These are phyloP conservation scores for Gossypium davidsonii DNA, from an alignment of 441 rosid species.

Conservation along the genomic window DNA sequence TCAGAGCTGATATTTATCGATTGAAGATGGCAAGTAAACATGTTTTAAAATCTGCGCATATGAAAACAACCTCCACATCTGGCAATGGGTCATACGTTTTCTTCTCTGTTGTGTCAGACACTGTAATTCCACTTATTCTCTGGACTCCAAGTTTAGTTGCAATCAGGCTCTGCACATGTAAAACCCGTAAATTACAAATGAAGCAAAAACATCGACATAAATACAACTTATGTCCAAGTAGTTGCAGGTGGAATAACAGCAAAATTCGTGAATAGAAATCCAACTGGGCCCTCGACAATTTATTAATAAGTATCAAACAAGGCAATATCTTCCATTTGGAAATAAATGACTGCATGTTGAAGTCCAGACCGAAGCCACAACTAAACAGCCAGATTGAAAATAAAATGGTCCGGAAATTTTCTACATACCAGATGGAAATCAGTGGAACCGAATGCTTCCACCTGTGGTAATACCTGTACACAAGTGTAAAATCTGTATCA, in stretches of 20 bases:
- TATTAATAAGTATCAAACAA: neutral
- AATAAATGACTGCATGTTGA: neutral
- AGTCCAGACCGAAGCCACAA: neutral
- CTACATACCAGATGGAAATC: slow-evolving; percentile 66
- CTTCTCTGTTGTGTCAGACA: slow-evolving; percentile 64
- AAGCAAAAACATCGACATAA: neutral
- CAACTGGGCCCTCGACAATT: neutral
- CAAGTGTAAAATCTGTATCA: neutral
- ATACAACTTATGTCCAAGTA: neutral
- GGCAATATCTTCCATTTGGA: neutral
- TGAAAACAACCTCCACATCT: slow-evolving; percentile 70
- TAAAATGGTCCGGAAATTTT: slow-evolving; percentile 11
- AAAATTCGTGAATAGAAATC: neutral
- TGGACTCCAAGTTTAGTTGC: slow-evolving; percentile 88
- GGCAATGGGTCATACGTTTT: slow-evolving; percentile 62
- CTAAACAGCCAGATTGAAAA: neutral
- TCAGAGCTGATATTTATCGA: neutral
- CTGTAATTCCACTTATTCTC: slow-evolving; percentile 66
- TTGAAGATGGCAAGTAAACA: slow-evolving; percentile 2
- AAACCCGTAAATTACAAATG: slow-evolving; percentile 8
- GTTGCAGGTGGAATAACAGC: neutral
- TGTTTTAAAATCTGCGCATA: neutral
- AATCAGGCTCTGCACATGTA: slow-evolving; percentile 61
- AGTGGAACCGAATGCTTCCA: slow-evolving; percentile 65
- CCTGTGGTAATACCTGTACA: slow-evolving; percentile 57